Base-by-base conservation (phyloP, 164 flowering plant species). In the Annona squamosa region DNA sequence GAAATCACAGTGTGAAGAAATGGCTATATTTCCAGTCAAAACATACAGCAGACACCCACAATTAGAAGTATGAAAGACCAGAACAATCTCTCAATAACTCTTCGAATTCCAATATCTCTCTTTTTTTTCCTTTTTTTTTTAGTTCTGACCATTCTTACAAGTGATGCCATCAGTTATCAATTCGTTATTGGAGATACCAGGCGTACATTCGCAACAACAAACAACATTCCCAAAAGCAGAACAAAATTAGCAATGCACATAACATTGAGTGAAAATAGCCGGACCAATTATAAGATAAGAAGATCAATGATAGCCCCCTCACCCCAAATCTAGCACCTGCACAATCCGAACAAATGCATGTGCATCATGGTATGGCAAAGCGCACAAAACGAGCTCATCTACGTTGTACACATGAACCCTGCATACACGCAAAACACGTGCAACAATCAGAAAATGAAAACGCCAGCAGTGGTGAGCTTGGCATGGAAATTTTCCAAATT, bases 341-440 rank as follows among this genome's bases (percentile, higher is more conserved):
- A 91, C 90, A 59, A 95, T 82, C 62, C 88, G 81, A 68, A 95
- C 99, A 87, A 95, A 95, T 3, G 79, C 84, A 77, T 86, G 89
- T 17, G 98, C 93, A 63, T 93, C 99, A 73, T 95, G 99, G 82
- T 89, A 91, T 0, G 99, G 98, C 84, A 95, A 74, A 13, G 89
- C 82, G 78, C 94, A 93, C 9, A 91, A 78, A 67, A 95, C 80
- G 78, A 95, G 76, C n/a, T 93, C 96, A 65, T 93, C 94, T 1
- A 71, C 13, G 68, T 95, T 93, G 85, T 88, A 86, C 47, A 86
- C 88, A 69, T 95, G 90, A 79, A 91, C 76, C 92, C 98, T 94
- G 79, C 78, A 61, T 16, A 46, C 52, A 18, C 52, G 16, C 43
- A 19, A 59, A 1, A 75, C 59, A 18, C 63, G 56, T 47, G 48